These are phyloP conservation scores for Penicillium bovifimosum DNA, from an alignment of 495 filamentous ascomycete genomes.

Conservation along the genomic window DNA sequence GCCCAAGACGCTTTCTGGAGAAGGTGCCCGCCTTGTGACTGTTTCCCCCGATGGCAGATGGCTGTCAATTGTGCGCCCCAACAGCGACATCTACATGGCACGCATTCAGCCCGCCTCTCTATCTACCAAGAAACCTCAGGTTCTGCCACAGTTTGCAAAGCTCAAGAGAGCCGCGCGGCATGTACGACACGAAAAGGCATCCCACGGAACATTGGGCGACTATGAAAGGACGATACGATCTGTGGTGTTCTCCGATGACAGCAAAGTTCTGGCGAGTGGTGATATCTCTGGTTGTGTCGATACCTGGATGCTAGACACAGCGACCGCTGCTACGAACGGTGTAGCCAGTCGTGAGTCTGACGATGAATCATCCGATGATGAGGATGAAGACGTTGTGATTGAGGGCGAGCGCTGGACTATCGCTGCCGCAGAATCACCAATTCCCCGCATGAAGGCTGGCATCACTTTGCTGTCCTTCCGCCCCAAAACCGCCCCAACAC, in stretches of 20 bases:
- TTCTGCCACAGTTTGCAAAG: slow-evolving; percentile 44
- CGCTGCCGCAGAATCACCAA: slow-evolving; percentile 59
- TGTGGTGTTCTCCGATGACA: slow-evolving; percentile 73
- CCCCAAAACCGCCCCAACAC: slow-evolving; percentile 27
- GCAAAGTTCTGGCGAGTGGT: slow-evolving; percentile 66
- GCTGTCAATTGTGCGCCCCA: slow-evolving; percentile 49
- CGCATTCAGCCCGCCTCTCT: slow-evolving; percentile 36
- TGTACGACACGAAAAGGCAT: slow-evolving; percentile 44
- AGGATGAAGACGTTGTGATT: slow-evolving; percentile 35
- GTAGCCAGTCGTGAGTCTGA: slow-evolving; percentile 38
- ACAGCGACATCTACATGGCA: slow-evolving; percentile 45
- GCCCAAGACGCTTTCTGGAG: slow-evolving; percentile 38
- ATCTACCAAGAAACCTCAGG: slow-evolving; percentile 33
- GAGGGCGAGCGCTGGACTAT: slow-evolving; percentile 58
- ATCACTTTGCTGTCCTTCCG: slow-evolving; percentile 73
- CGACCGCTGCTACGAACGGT: slow-evolving; percentile 36
- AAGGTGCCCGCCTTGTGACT: slow-evolving; percentile 61
- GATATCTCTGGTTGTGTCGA: slow-evolving; percentile 86
- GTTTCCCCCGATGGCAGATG: slow-evolving; percentile 50
- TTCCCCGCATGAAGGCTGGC: slow-evolving; percentile 71
- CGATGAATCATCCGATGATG: slow-evolving; percentile 50
- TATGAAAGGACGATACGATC: slow-evolving; percentile 76
- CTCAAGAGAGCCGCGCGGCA: slow-evolving; percentile 56
- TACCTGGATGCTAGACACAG: slow-evolving; percentile 67
- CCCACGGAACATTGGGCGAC: slow-evolving; percentile 63